These are phyloP conservation scores for Artemisia argyi DNA, from an alignment of 129 eudicot species.

Conservation along the genomic window DNA sequence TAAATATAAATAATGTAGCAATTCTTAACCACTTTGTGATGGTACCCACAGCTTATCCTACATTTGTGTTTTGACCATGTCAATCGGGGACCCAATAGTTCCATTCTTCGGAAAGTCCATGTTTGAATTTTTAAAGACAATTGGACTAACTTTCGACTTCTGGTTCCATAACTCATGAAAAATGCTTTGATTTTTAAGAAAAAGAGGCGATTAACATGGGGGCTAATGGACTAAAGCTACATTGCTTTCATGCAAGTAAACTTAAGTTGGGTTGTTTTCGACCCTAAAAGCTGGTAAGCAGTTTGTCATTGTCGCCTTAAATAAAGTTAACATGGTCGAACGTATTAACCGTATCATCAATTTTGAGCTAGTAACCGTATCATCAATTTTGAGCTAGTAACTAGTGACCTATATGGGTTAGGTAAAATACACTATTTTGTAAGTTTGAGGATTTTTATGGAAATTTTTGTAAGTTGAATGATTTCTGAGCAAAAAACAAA, in stretches of 20 bases:
- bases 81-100: conserved; percentile 22
- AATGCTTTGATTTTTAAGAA: not conserved
- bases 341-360: not conserved
- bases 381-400: not conserved
- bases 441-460: not conserved
- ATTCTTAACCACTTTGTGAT: conserved; percentile 28
- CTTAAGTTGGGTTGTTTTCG: too few relatives aligned
- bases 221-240: not conserved
- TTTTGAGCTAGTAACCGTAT: not conserved
- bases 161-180: not conserved
- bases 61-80: conserved; percentile 24
- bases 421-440: not conserved
- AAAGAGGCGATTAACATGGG: not conserved
- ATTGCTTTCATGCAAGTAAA: not conserved
- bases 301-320: not conserved
- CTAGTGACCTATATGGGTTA: not conserved
- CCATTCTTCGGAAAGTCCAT: conserved; percentile 3
- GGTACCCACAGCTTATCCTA: conserved; percentile 27
- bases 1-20: conserved; percentile 16
- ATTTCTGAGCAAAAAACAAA: not conserved
- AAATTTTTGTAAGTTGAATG: not conserved
- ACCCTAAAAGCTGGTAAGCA: too few relatives aligned
- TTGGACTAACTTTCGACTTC: not conserved
- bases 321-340: not conserved
- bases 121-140: not conserved